These are phyloP conservation scores for Trichoderma parareesei DNA, from an alignment of 495 filamentous ascomycete genomes.

Conservation along the genomic window DNA sequence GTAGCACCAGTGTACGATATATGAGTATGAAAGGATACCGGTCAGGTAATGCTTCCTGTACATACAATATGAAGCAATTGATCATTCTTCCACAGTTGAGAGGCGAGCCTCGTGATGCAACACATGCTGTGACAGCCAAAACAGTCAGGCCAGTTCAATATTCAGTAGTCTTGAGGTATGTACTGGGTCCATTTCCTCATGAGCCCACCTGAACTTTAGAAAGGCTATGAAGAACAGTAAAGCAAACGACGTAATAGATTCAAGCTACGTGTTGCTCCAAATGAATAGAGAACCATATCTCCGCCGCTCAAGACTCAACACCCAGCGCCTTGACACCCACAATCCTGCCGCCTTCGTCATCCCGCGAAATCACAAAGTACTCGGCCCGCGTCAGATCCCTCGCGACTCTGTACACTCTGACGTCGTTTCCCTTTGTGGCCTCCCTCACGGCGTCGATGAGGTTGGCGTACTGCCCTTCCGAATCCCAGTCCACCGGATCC, in stretches of 20 bases:
- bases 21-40: neutral
- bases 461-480: constrained; percentile 47
- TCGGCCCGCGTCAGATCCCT: constrained; percentile 55
- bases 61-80: neutral
- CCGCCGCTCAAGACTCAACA: constrained; percentile 41
- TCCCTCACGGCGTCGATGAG: constrained; percentile 50
- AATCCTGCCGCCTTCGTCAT: constrained; percentile 42
- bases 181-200: no score
- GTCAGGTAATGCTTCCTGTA: neutral
- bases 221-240: no score
- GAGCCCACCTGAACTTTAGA: no score
- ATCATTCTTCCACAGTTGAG: no score
- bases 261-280: no score
- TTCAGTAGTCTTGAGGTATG: no score
- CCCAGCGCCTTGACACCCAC: constrained; percentile 69
- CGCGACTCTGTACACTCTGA: constrained; percentile 64
- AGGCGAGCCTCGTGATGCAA: no score
- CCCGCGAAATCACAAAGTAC: constrained; percentile 64
- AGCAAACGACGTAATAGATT: no score
- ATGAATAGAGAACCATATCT: no score
- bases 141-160: no score
- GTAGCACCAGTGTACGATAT: constrained; percentile 2
- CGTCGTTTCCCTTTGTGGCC: constrained; percentile 50
- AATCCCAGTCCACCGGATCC: constrained; percentile 54
- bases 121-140: no score